Conservation (phyloP, 176 grass and related monocot genomes). For the Phragmites australis region DNA sequence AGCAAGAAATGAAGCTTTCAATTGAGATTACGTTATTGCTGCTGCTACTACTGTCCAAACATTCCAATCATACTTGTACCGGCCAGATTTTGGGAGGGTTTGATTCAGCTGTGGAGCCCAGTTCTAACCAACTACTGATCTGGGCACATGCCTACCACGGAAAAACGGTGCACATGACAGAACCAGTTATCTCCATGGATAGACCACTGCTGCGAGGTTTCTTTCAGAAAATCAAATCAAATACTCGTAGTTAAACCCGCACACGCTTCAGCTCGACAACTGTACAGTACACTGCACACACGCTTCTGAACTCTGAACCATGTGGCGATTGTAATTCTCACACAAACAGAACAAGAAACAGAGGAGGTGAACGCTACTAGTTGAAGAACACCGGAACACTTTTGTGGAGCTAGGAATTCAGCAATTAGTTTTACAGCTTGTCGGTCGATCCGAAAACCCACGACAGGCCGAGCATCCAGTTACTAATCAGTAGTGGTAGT, state of each 20-base stretch:
- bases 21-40: too few relatives aligned
- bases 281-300: neutral
- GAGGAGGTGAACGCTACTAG: neutral
- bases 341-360: neutral
- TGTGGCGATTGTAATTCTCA: neutral
- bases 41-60: too few relatives aligned
- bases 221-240: conserved; percentile 44
- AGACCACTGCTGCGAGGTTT: conserved; percentile 1
- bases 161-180: conserved; percentile 9
- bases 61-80: too few relatives aligned
- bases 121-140: conserved; percentile 31
- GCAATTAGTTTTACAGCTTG: conserved; percentile 28
- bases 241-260: too few relatives aligned
- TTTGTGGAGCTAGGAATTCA: neutral
- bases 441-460: conserved; percentile 36
- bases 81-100: neutral
- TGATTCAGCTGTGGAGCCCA: conserved; percentile 2
- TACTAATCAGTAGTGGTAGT: conserved; percentile 10
- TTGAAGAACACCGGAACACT: neutral
- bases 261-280: neutral
- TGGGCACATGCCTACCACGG: conserved; percentile 37
- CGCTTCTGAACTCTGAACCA: neutral
- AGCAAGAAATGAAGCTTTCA: too few relatives aligned
- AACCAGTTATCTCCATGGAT: conserved; percentile 19
- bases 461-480: conserved; percentile 18